These are phyloP conservation scores for Akanthomyces lecanii DNA, from an alignment of 2,329 filamentous ascomycete genomes.

Conservation along the genomic window DNA sequence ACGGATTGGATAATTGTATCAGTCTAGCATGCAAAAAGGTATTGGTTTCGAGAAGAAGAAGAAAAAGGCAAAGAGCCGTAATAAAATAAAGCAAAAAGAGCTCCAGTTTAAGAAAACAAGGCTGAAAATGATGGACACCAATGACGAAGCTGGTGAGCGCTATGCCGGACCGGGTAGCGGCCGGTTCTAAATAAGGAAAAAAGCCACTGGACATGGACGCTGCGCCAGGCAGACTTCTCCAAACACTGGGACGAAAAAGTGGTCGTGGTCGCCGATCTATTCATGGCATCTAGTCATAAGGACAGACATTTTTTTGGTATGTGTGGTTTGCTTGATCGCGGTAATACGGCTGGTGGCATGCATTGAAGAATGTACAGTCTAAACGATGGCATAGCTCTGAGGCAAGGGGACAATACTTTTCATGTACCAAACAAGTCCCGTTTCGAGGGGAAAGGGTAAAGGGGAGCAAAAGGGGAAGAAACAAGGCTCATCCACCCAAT, in stretches of 20 bases:
- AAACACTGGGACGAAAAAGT: neutral
- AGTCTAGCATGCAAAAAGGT: neutral
- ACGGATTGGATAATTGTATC: neutral
- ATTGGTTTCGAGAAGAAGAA: neutral
- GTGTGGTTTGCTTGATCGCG: too few relatives aligned
- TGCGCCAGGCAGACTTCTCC: neutral
- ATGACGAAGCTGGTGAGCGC: slow-evolving; percentile 15
- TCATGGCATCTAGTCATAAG: neutral
- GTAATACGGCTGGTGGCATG: neutral
- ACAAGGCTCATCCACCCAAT: too few relatives aligned
- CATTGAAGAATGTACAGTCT: neutral
- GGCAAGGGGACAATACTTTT: neutral
- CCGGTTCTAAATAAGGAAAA: slow-evolving; percentile 6
- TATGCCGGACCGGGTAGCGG: neutral
- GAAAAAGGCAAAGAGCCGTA: neutral
- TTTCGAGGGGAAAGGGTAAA: neutral
- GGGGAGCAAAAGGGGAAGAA: neutral
- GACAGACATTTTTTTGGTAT: neutral
- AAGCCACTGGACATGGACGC: neutral
- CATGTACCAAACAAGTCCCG: neutral
- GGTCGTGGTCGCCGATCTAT: neutral
- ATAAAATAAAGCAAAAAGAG: neutral
- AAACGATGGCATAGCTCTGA: neutral
- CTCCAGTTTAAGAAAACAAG: neutral
- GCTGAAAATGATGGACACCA: neutral